These are phyloP conservation scores for Musa acuminata DNA, from an alignment of 176 grass and related monocot species.

Conservation along the genomic window DNA sequence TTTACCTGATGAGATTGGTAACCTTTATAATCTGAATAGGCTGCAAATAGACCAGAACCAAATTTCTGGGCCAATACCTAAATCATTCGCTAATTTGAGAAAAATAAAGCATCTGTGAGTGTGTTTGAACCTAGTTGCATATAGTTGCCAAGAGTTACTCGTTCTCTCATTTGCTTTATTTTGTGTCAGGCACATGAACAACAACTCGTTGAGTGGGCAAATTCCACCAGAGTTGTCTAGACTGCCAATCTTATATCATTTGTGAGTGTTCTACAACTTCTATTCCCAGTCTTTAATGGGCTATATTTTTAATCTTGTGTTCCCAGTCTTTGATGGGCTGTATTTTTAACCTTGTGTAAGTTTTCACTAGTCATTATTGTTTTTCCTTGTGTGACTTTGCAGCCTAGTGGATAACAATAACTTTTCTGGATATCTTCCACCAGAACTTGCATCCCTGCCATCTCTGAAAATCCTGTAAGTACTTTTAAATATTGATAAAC, in stretches of 20 bases:
- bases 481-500: slow-evolving; percentile 8
- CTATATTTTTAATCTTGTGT: slow-evolving; percentile 6
- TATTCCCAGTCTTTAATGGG: slow-evolving; percentile 7
- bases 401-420: slow-evolving; percentile 86
- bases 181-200: slow-evolving; percentile 85
- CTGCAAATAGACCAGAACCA: slow-evolving; percentile 77
- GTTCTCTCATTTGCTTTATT: slow-evolving; percentile 9
- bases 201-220: slow-evolving; percentile 92
- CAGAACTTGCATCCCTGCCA: slow-evolving; percentile 28
- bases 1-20: slow-evolving; percentile 78
- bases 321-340: slow-evolving; percentile 4
- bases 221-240: slow-evolving; percentile 64
- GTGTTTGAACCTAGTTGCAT: neutral
- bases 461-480: slow-evolving; percentile 65
- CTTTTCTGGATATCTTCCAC: slow-evolving; percentile 90
- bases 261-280: slow-evolving; percentile 41
- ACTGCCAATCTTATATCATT: slow-evolving; percentile 44
- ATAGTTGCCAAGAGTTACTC: neutral
- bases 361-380: neutral
- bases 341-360: slow-evolving; percentile 3
- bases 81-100: slow-evolving; percentile 68
- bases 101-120: slow-evolving; percentile 77
- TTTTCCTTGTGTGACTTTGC: slow-evolving; percentile 22
- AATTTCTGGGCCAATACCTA: slow-evolving; percentile 80
- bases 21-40: slow-evolving; percentile 58